These are phyloP conservation scores for Solanum gracilifrons DNA, from an alignment of 257 asterid genomes.

Conservation along the genomic window DNA sequence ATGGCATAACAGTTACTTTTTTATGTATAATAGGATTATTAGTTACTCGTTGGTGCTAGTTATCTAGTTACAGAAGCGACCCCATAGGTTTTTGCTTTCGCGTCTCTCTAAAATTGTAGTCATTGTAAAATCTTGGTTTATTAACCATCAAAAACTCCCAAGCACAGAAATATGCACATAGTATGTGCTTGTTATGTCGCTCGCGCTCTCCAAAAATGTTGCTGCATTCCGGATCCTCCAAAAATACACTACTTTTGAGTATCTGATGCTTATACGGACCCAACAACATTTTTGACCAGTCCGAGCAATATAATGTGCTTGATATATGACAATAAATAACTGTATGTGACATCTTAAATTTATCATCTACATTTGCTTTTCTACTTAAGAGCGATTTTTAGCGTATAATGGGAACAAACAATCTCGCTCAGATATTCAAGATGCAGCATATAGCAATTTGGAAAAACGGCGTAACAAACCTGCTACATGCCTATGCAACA, in stretches of 20 bases:
- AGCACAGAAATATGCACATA: neutral
- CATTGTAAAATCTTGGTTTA: neutral
- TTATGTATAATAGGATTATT: neutral
- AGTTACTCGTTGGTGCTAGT: neutral
- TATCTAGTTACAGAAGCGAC: neutral
- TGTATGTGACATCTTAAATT: neutral
- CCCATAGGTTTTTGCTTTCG: neutral
- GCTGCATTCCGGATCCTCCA: neutral
- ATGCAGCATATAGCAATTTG: neutral
- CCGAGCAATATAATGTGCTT: neutral
- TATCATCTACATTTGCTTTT: neutral
- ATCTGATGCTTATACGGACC: neutral
- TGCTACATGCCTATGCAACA: conserved; percentile 76
- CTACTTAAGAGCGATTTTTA: neutral
- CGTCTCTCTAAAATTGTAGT: neutral
- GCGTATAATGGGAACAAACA: neutral
- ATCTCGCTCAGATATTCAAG: neutral
- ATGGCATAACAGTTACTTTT: neutral
- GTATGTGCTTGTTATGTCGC: neutral
- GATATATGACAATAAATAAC: neutral
- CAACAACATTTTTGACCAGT: neutral
- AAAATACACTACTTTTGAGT: neutral
- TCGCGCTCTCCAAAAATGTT: neutral
- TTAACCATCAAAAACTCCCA: neutral
- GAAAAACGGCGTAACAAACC: conserved; percentile 20